Evolutionary conservation across 805 yeast species (phyloP), one percentile per base, ranked within the genome.

Genomic region (Priceomyces medius): DNA sequence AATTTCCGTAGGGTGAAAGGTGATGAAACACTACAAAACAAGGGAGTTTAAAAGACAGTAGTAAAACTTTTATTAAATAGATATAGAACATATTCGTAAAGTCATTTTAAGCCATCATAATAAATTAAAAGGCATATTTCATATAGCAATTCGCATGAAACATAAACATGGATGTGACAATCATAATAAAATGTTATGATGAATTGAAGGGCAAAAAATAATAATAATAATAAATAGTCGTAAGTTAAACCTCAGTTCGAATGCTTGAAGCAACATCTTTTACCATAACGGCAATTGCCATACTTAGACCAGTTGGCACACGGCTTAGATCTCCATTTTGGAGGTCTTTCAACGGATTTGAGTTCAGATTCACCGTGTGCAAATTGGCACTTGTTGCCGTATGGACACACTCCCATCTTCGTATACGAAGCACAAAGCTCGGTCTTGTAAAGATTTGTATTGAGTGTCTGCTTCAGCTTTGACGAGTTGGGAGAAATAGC

Each of bases 381-480:
- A 73, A 89, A 89, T 66, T 89, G 97, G 62, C 97, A 89, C 68
- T 89, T 89, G 49, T 77, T 75, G 2, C 95, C 96, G 59, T 89
- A 89, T 12, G 95, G 96, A 61, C 97, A 89, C 9, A 57, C 49
- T 18, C 81, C 80, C 49, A 79, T 76, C 53, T 77, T 80, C 56
- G 80, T 77, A 59, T 74, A 89, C 19, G 90, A 83, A 29, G 82
- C 84, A 63, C 97, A 89, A 42, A 90, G 73, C 63, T 89, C 97
- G 0, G 97, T 90, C 66, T 89, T 89, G 76, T 88, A 89, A 29
- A 89, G 73, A 49, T 79, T 84, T 23, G 86, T 81, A 59, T 83
- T 77, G 41, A 75, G 59, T 29, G 55, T 49, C 35, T 51, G 53
- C 34, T 49, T 38, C 14, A 37, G 49, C 21, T 35, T 35, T 3